Evolutionary conservation across 192 early-diverging fungal species (phyloP), one percentile per base, ranked within the genome.

Genomic region (Podila epicladia): DNA sequence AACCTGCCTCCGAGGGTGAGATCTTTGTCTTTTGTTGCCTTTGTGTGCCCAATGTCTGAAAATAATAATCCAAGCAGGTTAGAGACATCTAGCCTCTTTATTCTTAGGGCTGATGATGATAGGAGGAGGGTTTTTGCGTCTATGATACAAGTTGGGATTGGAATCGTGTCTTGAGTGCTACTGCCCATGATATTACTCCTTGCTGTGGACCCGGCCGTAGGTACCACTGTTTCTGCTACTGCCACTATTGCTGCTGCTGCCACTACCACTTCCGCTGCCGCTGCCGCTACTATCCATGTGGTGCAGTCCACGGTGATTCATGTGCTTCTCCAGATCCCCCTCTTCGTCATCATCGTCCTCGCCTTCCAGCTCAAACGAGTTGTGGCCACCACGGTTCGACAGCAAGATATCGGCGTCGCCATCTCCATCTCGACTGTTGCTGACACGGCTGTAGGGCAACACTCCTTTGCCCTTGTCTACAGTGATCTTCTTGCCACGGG

Each of bases 291-390:
- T 61, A 1, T 3, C 12, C 22, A 26, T 55, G 6, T 55, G 53
- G 8, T 55, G n/a, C 1, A 55, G 53, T 6, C 53, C n/a, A 55
- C 5, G 53, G 53, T 22, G 53, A 55, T 55, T 22, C 53, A 24
- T 55, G 24, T 55, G 53, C 24, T 55, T 26, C 6, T 20, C 53
- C 49, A 53, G 29, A 57, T 48, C 67, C 7, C 65, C 62, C 31
- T 75, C 74, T 1, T 76, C 74, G 19, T 64, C 75, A 17, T 62
- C 69, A 20, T 61, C 50, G n/a, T 38, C 68, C 8, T 57, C 75
- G 20, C 57, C 75, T 9, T 38, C 71, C 8, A 80, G 32, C 49
- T 53, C 67, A 60, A 80, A 80, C 58, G 72, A 62, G 41, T 58
- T 58, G 0, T 73, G 53, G 12, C 61, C 48, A 1, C 48, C 37